Evolutionary conservation across 2,329 filamentous ascomycete genomes (phyloP).

Genomic region (Lachnum nothofagi): DNA sequence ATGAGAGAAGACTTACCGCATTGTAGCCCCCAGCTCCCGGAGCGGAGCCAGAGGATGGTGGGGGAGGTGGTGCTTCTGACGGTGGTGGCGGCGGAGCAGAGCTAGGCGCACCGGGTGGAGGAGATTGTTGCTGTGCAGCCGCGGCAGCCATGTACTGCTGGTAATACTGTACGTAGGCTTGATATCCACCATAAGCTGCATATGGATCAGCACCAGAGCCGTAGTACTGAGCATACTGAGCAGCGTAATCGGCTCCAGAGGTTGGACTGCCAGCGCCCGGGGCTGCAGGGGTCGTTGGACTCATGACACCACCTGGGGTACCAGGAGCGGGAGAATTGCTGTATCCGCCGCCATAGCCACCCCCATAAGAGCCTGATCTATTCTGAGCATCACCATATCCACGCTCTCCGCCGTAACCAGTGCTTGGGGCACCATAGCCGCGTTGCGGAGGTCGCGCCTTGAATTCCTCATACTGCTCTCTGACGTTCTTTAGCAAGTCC

Average conservation of each 20-base stretch:
- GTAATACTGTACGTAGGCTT: conserved; percentile 68
- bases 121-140: conserved; percentile 39
- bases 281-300: conserved; percentile 38
- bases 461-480: conserved; percentile 83
- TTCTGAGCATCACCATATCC: conserved; percentile 49
- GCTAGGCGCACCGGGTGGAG: conserved; percentile 40
- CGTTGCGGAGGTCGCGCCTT: conserved; percentile 71
- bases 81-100: conserved; percentile 56
- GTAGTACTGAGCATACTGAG: conserved; percentile 82
- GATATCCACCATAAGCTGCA: conserved; percentile 84
- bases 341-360: conserved; percentile 32
- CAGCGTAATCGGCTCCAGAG: conserved; percentile 59
- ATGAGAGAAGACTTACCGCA: conserved; percentile 38
- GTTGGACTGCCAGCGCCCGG: conserved; percentile 42
- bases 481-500: conserved; percentile 80
- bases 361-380: conserved; percentile 39
- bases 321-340: conserved; percentile 30
- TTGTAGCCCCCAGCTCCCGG: conserved; percentile 55
- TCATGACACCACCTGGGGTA: conserved; percentile 33
- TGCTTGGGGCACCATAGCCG: conserved; percentile 43
- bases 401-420: conserved; percentile 40
- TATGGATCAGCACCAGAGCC: conserved; percentile 68
- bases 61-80: conserved; percentile 53
- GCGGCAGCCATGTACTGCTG: conserved; percentile 63
- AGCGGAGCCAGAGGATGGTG: conserved; percentile 53